Conservation (phyloP, 2,329 filamentous ascomycete genomes). For the Ascochyta koolunga region DNA sequence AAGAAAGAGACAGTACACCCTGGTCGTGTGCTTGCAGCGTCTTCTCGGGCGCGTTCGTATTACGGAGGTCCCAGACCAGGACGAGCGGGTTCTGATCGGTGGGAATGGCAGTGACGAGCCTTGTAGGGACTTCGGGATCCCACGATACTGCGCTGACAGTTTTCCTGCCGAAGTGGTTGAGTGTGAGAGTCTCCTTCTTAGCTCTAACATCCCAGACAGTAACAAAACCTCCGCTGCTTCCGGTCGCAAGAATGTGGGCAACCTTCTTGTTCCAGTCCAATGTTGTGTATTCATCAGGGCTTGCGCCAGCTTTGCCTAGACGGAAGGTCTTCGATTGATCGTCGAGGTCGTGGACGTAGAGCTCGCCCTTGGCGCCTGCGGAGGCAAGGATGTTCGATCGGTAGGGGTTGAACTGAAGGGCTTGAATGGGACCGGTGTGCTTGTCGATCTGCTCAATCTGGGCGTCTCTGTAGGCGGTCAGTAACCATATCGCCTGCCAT, state of each 20-base stretch:
- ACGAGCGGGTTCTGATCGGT: slow-evolving; percentile 89
- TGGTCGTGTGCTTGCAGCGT: slow-evolving; percentile 91
- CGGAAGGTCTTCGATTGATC: slow-evolving; percentile 87
- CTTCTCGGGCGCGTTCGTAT: slow-evolving; percentile 91
- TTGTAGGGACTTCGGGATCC: slow-evolving; percentile 93
- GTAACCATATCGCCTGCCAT: slow-evolving; percentile 42
- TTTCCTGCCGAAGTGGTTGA: slow-evolving; percentile 89
- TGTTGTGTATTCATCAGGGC: slow-evolving; percentile 93
- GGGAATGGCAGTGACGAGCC: slow-evolving; percentile 89
- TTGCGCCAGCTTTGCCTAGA: slow-evolving; percentile 83
- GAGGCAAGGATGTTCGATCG: slow-evolving; percentile 90
- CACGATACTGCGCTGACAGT: slow-evolving; percentile 94
- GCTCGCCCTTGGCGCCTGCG: slow-evolving; percentile 91
- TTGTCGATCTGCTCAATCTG: slow-evolving; percentile 85
- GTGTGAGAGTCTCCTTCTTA: slow-evolving; percentile 93
- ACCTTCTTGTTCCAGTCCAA: slow-evolving; percentile 99
- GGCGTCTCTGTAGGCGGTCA: slow-evolving; percentile 64
- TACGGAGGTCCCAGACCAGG: slow-evolving; percentile 91
- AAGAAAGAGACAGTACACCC: slow-evolving; percentile 90
- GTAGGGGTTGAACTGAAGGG: slow-evolving; percentile 94
- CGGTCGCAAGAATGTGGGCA: slow-evolving; percentile 92
- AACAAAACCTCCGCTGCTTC: slow-evolving; percentile 90
- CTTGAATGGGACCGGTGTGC: slow-evolving; percentile 90
- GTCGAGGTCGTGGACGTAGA: slow-evolving; percentile 94
- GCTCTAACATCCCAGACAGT: slow-evolving; percentile 99